Base-by-base conservation (phyloP, 2,329 filamentous ascomycete genomes). In the Elsinoe necatrix region DNA sequence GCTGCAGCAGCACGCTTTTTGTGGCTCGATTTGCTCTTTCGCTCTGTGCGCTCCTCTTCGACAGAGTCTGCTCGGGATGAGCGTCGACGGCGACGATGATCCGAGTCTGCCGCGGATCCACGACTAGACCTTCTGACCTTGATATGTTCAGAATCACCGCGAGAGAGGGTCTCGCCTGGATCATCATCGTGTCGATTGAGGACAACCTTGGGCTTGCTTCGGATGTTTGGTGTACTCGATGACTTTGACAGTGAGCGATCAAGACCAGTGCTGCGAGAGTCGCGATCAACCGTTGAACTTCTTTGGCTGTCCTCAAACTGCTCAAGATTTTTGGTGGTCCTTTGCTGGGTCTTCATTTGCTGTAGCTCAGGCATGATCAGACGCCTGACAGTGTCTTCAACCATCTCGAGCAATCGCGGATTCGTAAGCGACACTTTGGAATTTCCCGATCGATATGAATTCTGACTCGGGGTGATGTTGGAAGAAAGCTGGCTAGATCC, bases 281-380 rank as follows among this genome's bases (percentile, higher is more conserved):
- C 69, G 20, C 77, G 77, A 58, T 75, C 85, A 64, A 71, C 80
- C 67, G 72, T 76, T 1, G 84, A 84, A 56, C 82, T 81, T 63
- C 82, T 77, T 67, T 80, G 76, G 59, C 83, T 80, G 56, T 77
- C 77, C 27, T 85, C 80, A 29, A 87, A 91, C 58, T 84, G 85
- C 56, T 81, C 82, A 9, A 81, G 82, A 64, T 83, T 85, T 61
- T 86, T 80, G 61, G 85, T 83, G 61, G 86, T 85, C 69, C 88
- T 91, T 68, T 92, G 87, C 66, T 95, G 90, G 64, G 91, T 84
- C 70, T 95, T 96, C 56, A 98, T 76, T 8, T 90, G 89, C 64
- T 89, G 92, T 43, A 98, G 77, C 70, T 98, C 92, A 0, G 93
- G 93, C 2, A 98, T 74, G 55, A 96, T 95, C 51, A 95, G 78